Percentiles rank a stretch among this genome's conserved stretches.
Conservation (phyloP, 345 rosid species). For the Psidium guajava region DNA sequence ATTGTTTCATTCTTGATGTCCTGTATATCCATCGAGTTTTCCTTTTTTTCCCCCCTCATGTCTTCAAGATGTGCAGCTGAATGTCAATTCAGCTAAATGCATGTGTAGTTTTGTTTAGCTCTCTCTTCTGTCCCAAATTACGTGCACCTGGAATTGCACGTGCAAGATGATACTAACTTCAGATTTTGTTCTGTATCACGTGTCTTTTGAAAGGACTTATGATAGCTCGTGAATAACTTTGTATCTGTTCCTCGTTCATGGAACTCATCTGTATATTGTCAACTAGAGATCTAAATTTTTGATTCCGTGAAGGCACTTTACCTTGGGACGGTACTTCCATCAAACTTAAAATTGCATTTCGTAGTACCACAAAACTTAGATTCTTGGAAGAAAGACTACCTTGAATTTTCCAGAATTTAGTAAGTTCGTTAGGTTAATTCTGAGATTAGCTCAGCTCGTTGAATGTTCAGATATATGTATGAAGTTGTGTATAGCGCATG, state of each 20-base stretch:
- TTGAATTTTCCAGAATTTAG: neutral
- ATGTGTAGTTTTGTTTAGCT: neutral
- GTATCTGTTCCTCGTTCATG: neutral
- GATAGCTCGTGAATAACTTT: neutral
- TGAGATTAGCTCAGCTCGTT: neutral
- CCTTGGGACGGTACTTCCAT: neutral
- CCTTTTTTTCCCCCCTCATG: neutral
- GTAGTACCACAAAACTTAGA: neutral
- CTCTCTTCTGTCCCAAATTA: neutral
- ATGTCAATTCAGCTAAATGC: neutral
- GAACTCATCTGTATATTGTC: neutral
- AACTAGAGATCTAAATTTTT: neutral
- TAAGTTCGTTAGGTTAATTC: neutral
- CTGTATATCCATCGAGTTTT: neutral
- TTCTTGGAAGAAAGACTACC: neutral
- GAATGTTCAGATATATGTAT: neutral
- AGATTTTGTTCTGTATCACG: neutral
- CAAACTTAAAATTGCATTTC: neutral
- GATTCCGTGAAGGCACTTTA: neutral
- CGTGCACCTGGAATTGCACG: neutral
- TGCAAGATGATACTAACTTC: neutral
- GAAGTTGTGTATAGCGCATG: neutral
- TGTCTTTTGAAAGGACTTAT: neutral
- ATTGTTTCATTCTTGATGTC: neutral
- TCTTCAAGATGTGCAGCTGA: neutral